Conservation (phyloP, 495 filamentous ascomycete species). For the Penicillium macrosclerotiorum region DNA sequence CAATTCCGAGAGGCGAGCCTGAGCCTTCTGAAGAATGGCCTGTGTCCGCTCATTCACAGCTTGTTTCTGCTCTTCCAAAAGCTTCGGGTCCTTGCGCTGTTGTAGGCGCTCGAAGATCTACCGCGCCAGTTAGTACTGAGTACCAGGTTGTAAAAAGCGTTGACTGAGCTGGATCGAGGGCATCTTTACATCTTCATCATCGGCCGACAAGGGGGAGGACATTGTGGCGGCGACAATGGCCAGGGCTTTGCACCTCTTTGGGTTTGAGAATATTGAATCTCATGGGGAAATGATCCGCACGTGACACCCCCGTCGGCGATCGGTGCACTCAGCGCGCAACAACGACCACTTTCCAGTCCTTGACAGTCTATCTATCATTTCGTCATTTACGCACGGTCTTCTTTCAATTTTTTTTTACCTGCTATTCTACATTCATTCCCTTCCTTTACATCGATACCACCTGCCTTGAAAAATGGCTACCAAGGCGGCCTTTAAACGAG, state of each 20-base stretch:
- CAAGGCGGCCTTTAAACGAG: conserved; percentile 78
- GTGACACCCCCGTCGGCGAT: no score
- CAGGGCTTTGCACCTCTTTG: conserved; percentile 24
- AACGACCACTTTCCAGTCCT: neutral
- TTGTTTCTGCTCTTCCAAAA: conserved; percentile 59
- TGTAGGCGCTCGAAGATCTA: conserved; percentile 68
- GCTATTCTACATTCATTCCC: no score
- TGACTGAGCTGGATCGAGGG: neutral
- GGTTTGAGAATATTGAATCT: conserved; percentile 9
- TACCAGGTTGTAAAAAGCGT: conserved; percentile 1
- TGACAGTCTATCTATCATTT: neutral
- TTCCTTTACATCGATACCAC: no score
- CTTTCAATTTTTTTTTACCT: no score
- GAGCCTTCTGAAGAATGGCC: conserved; percentile 64
- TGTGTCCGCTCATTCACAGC: conserved; percentile 60
- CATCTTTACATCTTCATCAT: conserved; percentile 41
- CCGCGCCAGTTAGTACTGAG: conserved; percentile 1
- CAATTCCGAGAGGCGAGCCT: conserved; percentile 57
- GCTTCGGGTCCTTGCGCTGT: conserved; percentile 58
- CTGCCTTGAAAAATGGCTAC: conserved; percentile 64
- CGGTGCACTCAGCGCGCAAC: conserved; percentile 1
- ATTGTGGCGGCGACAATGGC: conserved; percentile 43
- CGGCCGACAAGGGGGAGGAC: conserved; percentile 41
- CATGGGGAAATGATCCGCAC: conserved; percentile 24
- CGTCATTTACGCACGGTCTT: neutral